Base-by-base conservation (phyloP, 2,329 filamentous ascomycete genomes). In the Penicillium janthinellum region DNA sequence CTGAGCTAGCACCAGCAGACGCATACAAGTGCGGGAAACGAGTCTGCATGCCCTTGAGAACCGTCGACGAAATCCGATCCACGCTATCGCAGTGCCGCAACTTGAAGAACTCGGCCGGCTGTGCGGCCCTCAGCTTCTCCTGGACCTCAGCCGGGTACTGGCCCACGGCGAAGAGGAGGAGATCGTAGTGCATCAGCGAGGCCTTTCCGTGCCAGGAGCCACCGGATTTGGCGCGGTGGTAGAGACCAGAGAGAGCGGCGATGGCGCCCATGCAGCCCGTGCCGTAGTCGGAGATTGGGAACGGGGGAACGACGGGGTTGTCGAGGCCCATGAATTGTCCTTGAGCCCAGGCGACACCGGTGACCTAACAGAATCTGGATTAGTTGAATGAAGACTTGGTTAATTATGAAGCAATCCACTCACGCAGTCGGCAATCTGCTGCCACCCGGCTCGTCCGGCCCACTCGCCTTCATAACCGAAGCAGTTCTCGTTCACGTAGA, bases 401-500 rank as follows among this genome's bases (percentile, higher is more conserved):
- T 6, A 4, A 7, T 2, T 2, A 15, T 14, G 15, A 5, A 20
- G n/a, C 14, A 4, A 11, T 31, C 34, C 3, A 58, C 83, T 83
- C 72, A 82, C 87, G 57, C 83, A 88, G 70, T 90, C 88, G 15
- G 87, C 87, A 64, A 90, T 90, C 66, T 89, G 87, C 69, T 90
- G 88, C 88, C 88, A 91, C 6, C 88, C 88, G 5, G 87, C 84
- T 3, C 88, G 80, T 7, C 77, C 74, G 0, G 84, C 82, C 88
- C 88, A 90, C 59, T 88, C 85, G 5, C 83, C 84, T 34, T 82
- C 77, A 37, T 84, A 86, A 0, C 89, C 89, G 65, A 90, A 91
- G 71, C 88, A 91, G 70, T 91, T 87, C 72, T 91, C 88, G 37
- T 84, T 83, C n/a, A 90, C 86, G 68, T 90, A 90, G 10, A 91